Conservation (phyloP, 805 yeast genomes). For the Tetrapisispora nanseiensis region DNA sequence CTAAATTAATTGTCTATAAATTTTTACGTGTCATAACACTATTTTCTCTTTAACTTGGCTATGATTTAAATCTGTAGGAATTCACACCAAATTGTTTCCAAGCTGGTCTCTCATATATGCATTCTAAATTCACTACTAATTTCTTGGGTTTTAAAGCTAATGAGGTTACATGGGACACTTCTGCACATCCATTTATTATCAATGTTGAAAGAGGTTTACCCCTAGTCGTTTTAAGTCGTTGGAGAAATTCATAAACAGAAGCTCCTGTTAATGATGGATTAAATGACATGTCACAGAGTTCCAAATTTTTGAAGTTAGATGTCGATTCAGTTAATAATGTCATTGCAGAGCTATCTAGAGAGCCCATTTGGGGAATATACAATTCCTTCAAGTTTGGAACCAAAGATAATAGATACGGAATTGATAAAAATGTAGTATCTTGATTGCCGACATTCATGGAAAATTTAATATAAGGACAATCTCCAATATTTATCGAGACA, state of each 20-base stretch:
- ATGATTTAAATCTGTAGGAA: conserved; percentile 15
- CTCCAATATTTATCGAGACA: conserved; percentile 21
- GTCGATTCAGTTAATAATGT: conserved; percentile 10
- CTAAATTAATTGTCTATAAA: neutral
- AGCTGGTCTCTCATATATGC: conserved; percentile 21
- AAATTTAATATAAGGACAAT: conserved; percentile 17
- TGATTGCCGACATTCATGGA: conserved; percentile 1
- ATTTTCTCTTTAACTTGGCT: neutral
- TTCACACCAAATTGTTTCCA: conserved; percentile 27
- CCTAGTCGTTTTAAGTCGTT: conserved; percentile 9
- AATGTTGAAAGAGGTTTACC: conserved; percentile 15
- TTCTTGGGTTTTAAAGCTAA: conserved; percentile 14
- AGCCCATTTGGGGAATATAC: conserved; percentile 19
- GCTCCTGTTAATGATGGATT: conserved; percentile 26
- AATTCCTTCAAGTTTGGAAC: conserved; percentile 16
- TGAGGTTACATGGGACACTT: conserved; percentile 23
- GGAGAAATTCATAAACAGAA: conserved; percentile 22
- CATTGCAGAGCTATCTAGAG: conserved; percentile 16
- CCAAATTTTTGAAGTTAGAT: conserved; percentile 9
- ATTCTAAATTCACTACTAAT: conserved; percentile 18
- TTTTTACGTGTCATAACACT: neutral
- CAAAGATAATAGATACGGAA: conserved; percentile 8
- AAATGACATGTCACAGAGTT: conserved; percentile 22
- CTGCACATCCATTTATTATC: conserved; percentile 21
- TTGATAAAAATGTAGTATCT: conserved; percentile 9